Evolutionary conservation across 2,329 filamentous ascomycete species (phyloP).

Genomic region (Ophiostoma ips): DNA sequence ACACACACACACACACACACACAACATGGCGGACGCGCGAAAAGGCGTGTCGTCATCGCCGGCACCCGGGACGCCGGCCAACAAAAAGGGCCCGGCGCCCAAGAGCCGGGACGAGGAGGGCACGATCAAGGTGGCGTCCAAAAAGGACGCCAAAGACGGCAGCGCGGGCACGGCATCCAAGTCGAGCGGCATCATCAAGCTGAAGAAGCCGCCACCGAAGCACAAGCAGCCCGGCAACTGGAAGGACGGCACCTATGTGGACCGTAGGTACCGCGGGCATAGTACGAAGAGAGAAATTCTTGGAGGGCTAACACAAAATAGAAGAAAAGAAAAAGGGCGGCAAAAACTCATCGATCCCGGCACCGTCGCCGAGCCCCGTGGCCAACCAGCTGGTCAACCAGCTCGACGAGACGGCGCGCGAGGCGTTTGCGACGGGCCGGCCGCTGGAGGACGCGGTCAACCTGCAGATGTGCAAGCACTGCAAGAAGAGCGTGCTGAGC

Average conservation of each 20-base stretch:
- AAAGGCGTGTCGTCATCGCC: conserved; percentile 18
- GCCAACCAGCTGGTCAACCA: conserved; percentile 36
- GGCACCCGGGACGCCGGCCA: conserved; percentile 10
- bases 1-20: not conserved
- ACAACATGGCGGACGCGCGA: conserved; percentile 18
- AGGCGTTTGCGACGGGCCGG: conserved; percentile 68
- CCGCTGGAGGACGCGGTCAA: conserved; percentile 71
- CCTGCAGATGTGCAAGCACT: conserved; percentile 80
- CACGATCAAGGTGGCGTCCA: conserved; percentile 49
- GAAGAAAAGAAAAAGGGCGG: conserved; percentile 35
- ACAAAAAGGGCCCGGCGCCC: conserved; percentile 13
- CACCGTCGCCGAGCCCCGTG: conserved; percentile 35
- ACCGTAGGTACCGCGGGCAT: conserved; percentile 41
- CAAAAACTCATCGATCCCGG: conserved; percentile 14
- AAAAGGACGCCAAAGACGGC: conserved; percentile 25
- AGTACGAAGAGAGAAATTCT: too few relatives aligned
- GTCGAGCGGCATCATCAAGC: conserved; percentile 38
- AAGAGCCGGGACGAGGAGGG: conserved; percentile 38
- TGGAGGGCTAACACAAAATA: not conserved
- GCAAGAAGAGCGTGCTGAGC: conserved; percentile 75
- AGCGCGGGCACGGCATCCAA: conserved; percentile 11
- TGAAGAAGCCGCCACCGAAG: conserved; percentile 50
- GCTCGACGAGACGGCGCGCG: conserved; percentile 61
- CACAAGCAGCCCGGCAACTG: conserved; percentile 56
- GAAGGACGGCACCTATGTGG: conserved; percentile 51